These are phyloP conservation scores for Nevesoporus exiguus DNA, from an alignment of 768 basidiomycete genomes.

Conservation along the genomic window DNA sequence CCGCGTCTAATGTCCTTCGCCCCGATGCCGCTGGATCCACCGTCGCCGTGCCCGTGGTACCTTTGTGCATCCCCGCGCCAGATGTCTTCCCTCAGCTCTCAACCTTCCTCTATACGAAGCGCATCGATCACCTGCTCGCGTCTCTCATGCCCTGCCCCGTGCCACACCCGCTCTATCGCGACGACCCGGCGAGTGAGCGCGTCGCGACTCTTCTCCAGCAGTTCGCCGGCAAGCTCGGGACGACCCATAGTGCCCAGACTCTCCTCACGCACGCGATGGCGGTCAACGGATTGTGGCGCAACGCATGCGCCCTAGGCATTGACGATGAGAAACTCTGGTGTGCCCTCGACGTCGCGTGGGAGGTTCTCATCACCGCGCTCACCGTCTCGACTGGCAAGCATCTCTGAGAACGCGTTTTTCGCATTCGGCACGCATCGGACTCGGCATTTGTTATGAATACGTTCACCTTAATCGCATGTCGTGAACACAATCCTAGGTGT, in stretches of 20 bases:
- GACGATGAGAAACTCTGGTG: slow-evolving; percentile 46
- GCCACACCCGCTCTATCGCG: slow-evolving; percentile 23
- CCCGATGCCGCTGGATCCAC: slow-evolving; percentile 18
- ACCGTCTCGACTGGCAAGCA: slow-evolving; percentile 26
- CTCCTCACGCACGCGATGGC: slow-evolving; percentile 36
- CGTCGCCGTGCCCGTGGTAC: slow-evolving; percentile 56
- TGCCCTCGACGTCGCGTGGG: slow-evolving; percentile 50
- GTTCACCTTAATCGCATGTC: slow-evolving; percentile 6
- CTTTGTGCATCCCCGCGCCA: slow-evolving; percentile 66
- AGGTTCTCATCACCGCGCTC: slow-evolving; percentile 42
- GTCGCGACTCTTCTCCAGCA: slow-evolving; percentile 12
- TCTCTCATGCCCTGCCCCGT: slow-evolving; percentile 53
- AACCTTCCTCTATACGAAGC: slow-evolving; percentile 66
- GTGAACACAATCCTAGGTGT: slow-evolving; percentile 13
- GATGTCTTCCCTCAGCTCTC: slow-evolving; percentile 64
- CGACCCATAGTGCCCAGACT: slow-evolving; percentile 13
- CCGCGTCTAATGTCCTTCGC: slow-evolving; percentile 10
- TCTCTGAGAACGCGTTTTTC: not conserved
- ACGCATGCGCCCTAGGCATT: slow-evolving; percentile 48
- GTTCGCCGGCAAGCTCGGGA: slow-evolving; percentile 17
- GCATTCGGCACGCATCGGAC: not conserved
- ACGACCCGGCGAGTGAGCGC: slow-evolving; percentile 20
- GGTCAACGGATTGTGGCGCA: slow-evolving; percentile 50
- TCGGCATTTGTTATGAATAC: not conserved
- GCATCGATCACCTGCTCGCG: slow-evolving; percentile 53